Evolutionary conservation across 2,329 filamentous ascomycete species (phyloP).

Genomic region (Xylaria sp.): DNA sequence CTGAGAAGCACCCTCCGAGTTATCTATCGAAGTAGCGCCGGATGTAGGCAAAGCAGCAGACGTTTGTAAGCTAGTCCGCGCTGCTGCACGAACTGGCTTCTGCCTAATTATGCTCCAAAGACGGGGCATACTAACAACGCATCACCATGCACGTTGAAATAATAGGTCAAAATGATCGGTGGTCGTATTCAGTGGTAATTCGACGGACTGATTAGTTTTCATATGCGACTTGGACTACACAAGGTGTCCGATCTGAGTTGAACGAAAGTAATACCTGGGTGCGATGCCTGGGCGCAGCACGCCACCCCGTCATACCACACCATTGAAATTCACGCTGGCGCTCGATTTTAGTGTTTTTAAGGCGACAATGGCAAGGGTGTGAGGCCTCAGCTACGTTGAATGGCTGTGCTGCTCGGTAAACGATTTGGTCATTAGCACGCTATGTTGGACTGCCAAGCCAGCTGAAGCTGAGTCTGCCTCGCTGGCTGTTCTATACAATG

Average conservation of each 20-base stretch:
- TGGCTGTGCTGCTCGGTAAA: slow-evolving; percentile 15
- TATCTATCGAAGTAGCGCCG: slow-evolving; percentile 9
- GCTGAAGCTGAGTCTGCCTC: slow-evolving; percentile 17
- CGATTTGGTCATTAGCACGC: slow-evolving; percentile 5
- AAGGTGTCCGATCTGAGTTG: not conserved
- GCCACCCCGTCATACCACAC: not conserved
- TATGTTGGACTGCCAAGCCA: slow-evolving; percentile 16
- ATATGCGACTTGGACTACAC: not conserved
- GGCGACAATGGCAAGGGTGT: not conserved
- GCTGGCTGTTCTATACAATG: not conserved
- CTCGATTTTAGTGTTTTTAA: not conserved
- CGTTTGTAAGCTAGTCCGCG: slow-evolving; percentile 2
- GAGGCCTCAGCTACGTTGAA: not conserved
- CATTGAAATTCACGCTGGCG: not conserved
- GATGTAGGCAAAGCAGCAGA: slow-evolving; percentile 18
- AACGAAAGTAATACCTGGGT: not conserved
- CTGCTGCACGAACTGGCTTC: slow-evolving; percentile 7
- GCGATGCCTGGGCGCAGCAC: not conserved
- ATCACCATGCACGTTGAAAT: not conserved
- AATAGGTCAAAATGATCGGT: not conserved
- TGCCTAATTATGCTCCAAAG: slow-evolving; percentile 12
- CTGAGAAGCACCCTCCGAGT: slow-evolving; percentile 15
- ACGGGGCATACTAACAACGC: slow-evolving; percentile 7
- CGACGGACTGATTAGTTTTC: not conserved
- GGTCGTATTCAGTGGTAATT: not conserved